These are phyloP conservation scores for Fermentozyma sake DNA, from an alignment of 1,139 yeast genomes.

Conservation along the genomic window DNA sequence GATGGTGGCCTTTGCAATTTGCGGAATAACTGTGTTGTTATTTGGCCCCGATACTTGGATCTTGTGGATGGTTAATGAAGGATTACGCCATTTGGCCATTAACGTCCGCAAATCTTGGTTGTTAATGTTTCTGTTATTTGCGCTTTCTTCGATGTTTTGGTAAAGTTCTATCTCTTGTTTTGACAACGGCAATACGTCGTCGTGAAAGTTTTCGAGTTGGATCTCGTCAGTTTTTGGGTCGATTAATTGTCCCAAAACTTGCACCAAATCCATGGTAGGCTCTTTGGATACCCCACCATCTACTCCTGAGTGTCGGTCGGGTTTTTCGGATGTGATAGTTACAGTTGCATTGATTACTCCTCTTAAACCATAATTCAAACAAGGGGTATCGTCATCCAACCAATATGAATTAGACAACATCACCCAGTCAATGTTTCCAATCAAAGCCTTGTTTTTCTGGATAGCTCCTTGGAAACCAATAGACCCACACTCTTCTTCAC, in stretches of 20 bases:
- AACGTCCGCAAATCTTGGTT: conserved; percentile 47
- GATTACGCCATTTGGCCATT: conserved; percentile 85
- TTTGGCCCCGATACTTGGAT: conserved; percentile 87
- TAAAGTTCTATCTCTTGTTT: conserved; percentile 56
- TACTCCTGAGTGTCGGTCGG: conserved; percentile 94
- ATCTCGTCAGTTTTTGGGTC: conserved; percentile 46
- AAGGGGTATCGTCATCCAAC: conserved; percentile 86
- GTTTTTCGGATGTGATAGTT: conserved; percentile 62
- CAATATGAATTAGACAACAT: conserved; percentile 88
- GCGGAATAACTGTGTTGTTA: conserved; percentile 86
- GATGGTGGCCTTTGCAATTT: conserved; percentile 66
- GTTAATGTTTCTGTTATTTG: conserved; percentile 15
- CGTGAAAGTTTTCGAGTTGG: conserved; percentile 65
- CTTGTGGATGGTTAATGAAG: conserved; percentile 86
- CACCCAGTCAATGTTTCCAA: conserved; percentile 84
- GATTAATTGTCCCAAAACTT: conserved; percentile 60
- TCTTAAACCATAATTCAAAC: conserved; percentile 88
- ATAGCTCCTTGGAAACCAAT: conserved; percentile 75
- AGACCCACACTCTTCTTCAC: conserved; percentile 94
- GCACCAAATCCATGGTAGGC: conserved; percentile 83
- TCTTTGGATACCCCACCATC: conserved; percentile 91
- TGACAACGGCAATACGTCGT: conserved; percentile 54
- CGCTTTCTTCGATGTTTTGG: conserved; percentile 51
- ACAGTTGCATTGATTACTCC: conserved; percentile 85
- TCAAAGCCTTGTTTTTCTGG: conserved; percentile 38